A percentile compares a stretch with the other conserved stretches of the same genome.
Evolutionary conservation across 345 rosid species (phyloP).

Genomic region (Euphorbia lathyris): DNA sequence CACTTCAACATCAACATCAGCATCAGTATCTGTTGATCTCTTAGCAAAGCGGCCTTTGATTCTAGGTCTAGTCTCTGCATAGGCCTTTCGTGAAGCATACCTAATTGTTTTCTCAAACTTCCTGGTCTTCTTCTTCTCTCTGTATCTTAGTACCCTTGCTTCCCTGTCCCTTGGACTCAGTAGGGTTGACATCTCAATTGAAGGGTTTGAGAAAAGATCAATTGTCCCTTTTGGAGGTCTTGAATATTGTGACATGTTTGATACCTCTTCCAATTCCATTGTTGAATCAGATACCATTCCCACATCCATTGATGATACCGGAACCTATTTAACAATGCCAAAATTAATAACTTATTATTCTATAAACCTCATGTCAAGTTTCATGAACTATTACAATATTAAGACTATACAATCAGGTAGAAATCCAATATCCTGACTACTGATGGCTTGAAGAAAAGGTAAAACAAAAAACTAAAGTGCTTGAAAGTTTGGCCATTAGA

Average conservation of each 20-base stretch:
- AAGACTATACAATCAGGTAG: too few relatives aligned
- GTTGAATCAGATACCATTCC: slow-evolving; percentile 74
- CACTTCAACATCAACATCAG: slow-evolving; percentile 49
- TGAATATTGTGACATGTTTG: slow-evolving; percentile 38
- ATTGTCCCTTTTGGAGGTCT: slow-evolving; percentile 52
- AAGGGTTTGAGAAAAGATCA: slow-evolving; percentile 51
- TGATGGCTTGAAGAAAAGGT: too few relatives aligned
- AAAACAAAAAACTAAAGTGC: too few relatives aligned
- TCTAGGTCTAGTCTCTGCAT: slow-evolving; percentile 90
- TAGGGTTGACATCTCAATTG: slow-evolving; percentile 53
- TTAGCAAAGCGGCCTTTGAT: slow-evolving; percentile 92
- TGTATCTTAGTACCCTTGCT: slow-evolving; percentile 88
- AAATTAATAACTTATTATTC: not conserved
- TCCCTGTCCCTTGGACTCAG: slow-evolving; percentile 81
- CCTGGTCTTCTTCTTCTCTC: slow-evolving; percentile 87
- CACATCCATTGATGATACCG: slow-evolving; percentile 62
- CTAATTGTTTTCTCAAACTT: slow-evolving; percentile 93
- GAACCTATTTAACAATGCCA: slow-evolving; percentile 40
- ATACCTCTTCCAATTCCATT: slow-evolving; percentile 42
- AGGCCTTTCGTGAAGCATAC: slow-evolving; percentile 96
- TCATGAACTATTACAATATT: not conserved
- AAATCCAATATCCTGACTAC: too few relatives aligned
- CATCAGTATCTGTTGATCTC: slow-evolving; percentile 32
- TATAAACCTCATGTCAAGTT: not conserved
- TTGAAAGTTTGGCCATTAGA: too few relatives aligned